Evolutionary conservation across 1,284 basidiomycete species (phyloP).

Genomic region (Apiotrichum veenhuisii): DNA sequence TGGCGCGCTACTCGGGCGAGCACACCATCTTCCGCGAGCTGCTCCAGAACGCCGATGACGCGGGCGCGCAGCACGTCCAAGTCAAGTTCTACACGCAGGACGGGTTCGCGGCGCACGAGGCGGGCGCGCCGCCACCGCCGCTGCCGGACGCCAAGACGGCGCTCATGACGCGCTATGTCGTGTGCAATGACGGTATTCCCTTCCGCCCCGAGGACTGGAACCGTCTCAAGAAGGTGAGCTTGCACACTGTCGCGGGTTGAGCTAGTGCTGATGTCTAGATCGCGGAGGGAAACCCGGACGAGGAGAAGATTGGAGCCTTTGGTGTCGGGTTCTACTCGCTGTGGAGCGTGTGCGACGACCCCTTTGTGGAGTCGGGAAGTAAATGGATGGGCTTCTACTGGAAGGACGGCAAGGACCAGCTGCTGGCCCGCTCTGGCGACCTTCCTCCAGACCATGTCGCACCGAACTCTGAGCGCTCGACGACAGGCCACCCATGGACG

Average conservation of each 20-base stretch:
- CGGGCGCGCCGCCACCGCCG: conserved; percentile 21
- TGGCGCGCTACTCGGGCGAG: conserved; percentile 91
- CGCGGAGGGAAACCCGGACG: conserved; percentile 55
- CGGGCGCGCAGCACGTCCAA: conserved; percentile 72
- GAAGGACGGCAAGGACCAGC: conserved; percentile 84
- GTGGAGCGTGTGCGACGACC: conserved; percentile 65
- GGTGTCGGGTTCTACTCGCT: conserved; percentile 56
- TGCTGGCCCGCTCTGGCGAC: conserved; percentile 71
- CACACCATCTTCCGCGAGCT: conserved; percentile 90
- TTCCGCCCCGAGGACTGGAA: conserved; percentile 80
- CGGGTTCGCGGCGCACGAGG: conserved; percentile 54
- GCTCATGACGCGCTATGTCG: conserved; percentile 53
- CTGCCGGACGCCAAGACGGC: conserved; percentile 62
- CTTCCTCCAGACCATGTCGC: conserved; percentile 53
- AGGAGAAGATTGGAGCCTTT: conserved; percentile 53
- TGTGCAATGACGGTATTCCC: conserved; percentile 79
- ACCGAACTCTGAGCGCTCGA: conserved; percentile 28
- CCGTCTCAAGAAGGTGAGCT: conserved; percentile 64
- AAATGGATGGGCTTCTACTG: conserved; percentile 97
- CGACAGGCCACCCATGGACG: conserved; percentile 64
- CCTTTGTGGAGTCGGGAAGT: conserved; percentile 82
- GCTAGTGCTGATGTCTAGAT: conserved; percentile 23
- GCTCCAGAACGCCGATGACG: conserved; percentile 93
- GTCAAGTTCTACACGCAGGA: conserved; percentile 72
- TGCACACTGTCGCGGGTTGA: neutral